These are phyloP conservation scores for Nitzschia sp. DNA, from an alignment of 108 stramenopile species.

Conservation along the genomic window DNA sequence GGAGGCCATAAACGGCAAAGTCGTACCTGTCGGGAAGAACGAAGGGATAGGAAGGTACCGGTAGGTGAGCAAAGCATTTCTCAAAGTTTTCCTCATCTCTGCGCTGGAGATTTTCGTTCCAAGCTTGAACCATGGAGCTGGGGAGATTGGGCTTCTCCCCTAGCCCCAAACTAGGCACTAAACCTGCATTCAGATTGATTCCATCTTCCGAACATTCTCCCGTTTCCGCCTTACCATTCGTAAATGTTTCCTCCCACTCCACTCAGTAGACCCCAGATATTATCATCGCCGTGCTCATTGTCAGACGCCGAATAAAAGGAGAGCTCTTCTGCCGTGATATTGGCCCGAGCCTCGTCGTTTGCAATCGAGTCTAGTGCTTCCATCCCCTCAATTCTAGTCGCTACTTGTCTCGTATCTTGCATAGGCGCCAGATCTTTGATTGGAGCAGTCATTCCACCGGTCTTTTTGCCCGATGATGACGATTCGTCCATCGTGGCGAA, in stretches of 20 bases:
- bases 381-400: conserved; percentile 34
- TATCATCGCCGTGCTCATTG: conserved; percentile 65
- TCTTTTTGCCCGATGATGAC: no score
- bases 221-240: conserved; percentile 55
- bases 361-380: conserved; percentile 9
- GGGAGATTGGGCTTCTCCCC: no score
- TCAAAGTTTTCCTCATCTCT: neutral
- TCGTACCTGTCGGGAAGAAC: conserved; percentile 65
- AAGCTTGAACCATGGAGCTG: neutral
- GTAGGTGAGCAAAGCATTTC: neutral
- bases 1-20: conserved; percentile 84
- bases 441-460: neutral
- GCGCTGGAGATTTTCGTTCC: no score
- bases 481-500: no score
- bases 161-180: no score
- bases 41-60: conserved; percentile 10
- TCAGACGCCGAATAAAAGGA: conserved; percentile 54
- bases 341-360: conserved; percentile 16
- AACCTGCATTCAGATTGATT: neutral
- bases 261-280: conserved; percentile 71
- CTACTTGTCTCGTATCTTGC: neutral
- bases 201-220: no score
- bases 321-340: conserved; percentile 53
- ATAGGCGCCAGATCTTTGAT: neutral
- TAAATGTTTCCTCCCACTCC: conserved; percentile 72